Evolutionary conservation across 2,329 filamentous ascomycete species (phyloP).

Genomic region (Calonectria multiphialidica): DNA sequence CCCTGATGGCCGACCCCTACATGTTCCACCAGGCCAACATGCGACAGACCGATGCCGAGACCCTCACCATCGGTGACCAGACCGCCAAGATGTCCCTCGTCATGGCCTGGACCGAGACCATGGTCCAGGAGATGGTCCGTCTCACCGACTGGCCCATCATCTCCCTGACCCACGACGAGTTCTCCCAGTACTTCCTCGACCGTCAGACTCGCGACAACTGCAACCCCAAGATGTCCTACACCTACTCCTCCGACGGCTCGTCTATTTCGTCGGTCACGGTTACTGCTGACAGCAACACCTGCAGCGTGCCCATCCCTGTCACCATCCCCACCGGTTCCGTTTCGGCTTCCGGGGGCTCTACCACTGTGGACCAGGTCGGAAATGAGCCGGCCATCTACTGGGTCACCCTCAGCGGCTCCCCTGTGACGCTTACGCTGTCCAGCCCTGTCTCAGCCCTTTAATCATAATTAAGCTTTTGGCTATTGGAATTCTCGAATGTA

Average conservation of each 20-base stretch:
- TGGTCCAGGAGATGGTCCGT: conserved; percentile 28
- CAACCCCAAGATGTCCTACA: conserved; percentile 22
- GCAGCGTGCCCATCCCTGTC: conserved; percentile 26
- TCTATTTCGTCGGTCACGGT: conserved; percentile 17
- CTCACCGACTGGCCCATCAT: conserved; percentile 32
- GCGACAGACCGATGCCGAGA: conserved; percentile 23
- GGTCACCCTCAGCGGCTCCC: conserved; percentile 21
- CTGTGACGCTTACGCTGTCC: conserved; percentile 8
- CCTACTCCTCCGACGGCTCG: conserved; percentile 12
- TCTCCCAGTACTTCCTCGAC: conserved; percentile 28
- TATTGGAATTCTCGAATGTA: neutral
- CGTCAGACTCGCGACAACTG: conserved; percentile 27
- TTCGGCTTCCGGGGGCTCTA: conserved; percentile 9
- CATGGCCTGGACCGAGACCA: conserved; percentile 30
- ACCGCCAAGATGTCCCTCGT: conserved; percentile 29
- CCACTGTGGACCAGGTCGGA: conserved; percentile 19
- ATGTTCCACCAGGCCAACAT: conserved; percentile 36
- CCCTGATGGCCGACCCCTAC: conserved; percentile 29
- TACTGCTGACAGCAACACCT: conserved; percentile 21
- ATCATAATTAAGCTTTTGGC: neutral
- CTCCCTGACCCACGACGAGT: conserved; percentile 29
- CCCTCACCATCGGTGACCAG: conserved; percentile 26
- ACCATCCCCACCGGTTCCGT: conserved; percentile 17
- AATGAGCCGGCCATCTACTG: conserved; percentile 31
- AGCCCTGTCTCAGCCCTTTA: conserved; percentile 3